A percentile compares a stretch with the other conserved stretches of the same genome.
These are phyloP conservation scores for Aspergillus novofumigatus DNA, from an alignment of 2,329 filamentous ascomycete species.

Conservation along the genomic window DNA sequence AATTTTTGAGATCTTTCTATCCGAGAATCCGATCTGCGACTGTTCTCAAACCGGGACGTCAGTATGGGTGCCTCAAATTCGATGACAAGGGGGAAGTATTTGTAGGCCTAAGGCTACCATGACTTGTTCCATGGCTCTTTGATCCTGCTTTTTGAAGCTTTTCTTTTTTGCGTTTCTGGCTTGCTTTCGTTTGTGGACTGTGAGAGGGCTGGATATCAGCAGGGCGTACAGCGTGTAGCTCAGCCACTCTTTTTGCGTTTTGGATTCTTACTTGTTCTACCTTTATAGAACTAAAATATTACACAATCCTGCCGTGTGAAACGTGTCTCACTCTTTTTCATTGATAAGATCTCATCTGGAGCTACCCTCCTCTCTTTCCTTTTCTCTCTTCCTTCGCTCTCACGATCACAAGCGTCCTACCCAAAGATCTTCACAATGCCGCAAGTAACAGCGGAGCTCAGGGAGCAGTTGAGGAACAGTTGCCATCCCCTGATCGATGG, in stretches of 20 bases:
- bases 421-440: not conserved
- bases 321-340: not conserved
- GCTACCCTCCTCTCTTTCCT: not conserved
- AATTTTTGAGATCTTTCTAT: not conserved
- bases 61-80: not conserved
- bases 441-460: slow-evolving; percentile 1
- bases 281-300: not conserved
- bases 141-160: not conserved
- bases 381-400: not conserved
- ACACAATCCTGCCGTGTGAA: not conserved
- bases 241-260: slow-evolving; percentile 5
- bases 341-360: not conserved
- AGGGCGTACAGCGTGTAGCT: not conserved
- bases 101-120: not conserved
- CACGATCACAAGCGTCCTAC: not conserved
- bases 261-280: not conserved
- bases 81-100: too few relatives aligned
- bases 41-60: not conserved
- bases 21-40: not conserved
- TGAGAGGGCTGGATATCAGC: not conserved
- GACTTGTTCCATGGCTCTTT: not conserved
- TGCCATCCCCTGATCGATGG: slow-evolving; percentile 27
- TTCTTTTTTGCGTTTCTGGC: not conserved
- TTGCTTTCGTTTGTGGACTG: not conserved
- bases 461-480: slow-evolving; percentile 11